A percentile compares a stretch with the other conserved stretches of the same genome.
These are phyloP conservation scores for Yarrowia porcina DNA, from an alignment of 805 yeast genomes.

Conservation along the genomic window DNA sequence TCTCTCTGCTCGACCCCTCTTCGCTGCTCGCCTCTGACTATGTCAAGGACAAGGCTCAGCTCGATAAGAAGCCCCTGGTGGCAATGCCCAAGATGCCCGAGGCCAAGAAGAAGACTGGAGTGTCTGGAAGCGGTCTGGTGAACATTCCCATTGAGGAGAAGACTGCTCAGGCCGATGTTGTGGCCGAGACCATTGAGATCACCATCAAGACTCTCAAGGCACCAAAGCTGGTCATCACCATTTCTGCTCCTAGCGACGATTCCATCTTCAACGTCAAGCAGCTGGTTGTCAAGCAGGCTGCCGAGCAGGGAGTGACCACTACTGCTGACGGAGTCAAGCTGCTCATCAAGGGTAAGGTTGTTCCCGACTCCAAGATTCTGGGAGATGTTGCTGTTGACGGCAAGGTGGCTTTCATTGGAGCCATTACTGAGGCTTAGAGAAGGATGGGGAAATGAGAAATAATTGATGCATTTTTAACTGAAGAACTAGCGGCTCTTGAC, in stretches of 20 bases:
- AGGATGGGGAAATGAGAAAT: neutral
- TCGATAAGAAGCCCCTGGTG: slow-evolving; percentile 20
- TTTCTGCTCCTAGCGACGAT: slow-evolving; percentile 11
- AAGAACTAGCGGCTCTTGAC: neutral
- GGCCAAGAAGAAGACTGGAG: slow-evolving; percentile 16
- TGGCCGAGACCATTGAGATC: slow-evolving; percentile 18
- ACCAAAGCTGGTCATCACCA: slow-evolving; percentile 4
- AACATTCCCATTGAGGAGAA: slow-evolving; percentile 10
- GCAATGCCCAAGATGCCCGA: slow-evolving; percentile 25
- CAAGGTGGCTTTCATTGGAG: slow-evolving; percentile 20
- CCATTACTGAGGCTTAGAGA: slow-evolving; percentile 8
- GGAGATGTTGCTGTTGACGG: slow-evolving; percentile 24
- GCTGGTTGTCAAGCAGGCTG: slow-evolving; percentile 23
- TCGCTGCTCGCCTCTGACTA: slow-evolving; percentile 14
- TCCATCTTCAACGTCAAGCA: slow-evolving; percentile 19
- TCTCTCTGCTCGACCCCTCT: slow-evolving; percentile 13
- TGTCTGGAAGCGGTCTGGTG: slow-evolving; percentile 6
- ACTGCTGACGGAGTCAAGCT: slow-evolving; percentile 9
- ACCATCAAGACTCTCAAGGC: slow-evolving; percentile 20
- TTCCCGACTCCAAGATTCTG: slow-evolving; percentile 26
- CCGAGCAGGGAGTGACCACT: slow-evolving; percentile 5
- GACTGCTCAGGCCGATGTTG: neutral
- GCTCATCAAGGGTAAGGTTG: slow-evolving; percentile 27
- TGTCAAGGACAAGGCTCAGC: slow-evolving; percentile 23
- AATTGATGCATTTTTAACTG: slow-evolving; percentile 5